Base-by-base conservation (phyloP, 352 stramenopile species). In the Phytophthora syringae region DNA sequence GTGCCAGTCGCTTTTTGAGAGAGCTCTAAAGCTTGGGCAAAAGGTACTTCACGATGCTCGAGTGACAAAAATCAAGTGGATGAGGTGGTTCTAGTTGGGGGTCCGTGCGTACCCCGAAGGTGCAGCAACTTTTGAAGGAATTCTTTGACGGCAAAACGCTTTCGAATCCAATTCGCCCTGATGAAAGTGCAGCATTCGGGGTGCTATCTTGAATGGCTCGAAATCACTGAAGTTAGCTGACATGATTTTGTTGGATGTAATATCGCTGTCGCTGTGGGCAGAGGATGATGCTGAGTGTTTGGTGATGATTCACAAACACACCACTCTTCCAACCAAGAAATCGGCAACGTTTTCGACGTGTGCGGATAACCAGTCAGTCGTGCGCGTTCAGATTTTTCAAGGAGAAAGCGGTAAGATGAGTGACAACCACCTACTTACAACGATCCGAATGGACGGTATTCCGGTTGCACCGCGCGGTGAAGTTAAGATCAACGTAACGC, bases 201-300 rank as follows among this genome's bases (percentile, higher is more conserved):
- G 42, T 32, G 53, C 42, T 10, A 53, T 61, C 27, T 28, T 61
- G 12, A 40, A 40, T n/a, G 10, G 34, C 15, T 6, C 13, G 34
- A 5, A 11, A 7, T 40, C 12, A n/a, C 34, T 15, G 34, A 18
- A 13, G 34, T 18, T 52, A 7, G 18, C 32, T 6, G 52, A 47
- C n/a, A 47, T 61, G 18, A 45, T 53, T 27, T 5, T 61, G 13
- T 22, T 61, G 40, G 53, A 61, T 28, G 53, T 45, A 16, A 30
- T 37, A 3, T 28, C 40, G 40, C 42, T 53, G 22, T 34, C 53
- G 6, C 21, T 61, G n/a, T 44, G 42, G n/a, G 40, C 37, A 4
- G 34, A 52, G 22, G 40, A 47, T 32, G 28, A 7, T 12, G n/a
- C n/a, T n/a, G n/a, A n/a, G n/a, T n/a, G n/a, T n/a, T n/a, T n/a